Percentiles rank a stretch among this genome's conserved stretches.
Conservation (phyloP, 179 eudicot genomes). For the Silene noctiflora region DNA sequence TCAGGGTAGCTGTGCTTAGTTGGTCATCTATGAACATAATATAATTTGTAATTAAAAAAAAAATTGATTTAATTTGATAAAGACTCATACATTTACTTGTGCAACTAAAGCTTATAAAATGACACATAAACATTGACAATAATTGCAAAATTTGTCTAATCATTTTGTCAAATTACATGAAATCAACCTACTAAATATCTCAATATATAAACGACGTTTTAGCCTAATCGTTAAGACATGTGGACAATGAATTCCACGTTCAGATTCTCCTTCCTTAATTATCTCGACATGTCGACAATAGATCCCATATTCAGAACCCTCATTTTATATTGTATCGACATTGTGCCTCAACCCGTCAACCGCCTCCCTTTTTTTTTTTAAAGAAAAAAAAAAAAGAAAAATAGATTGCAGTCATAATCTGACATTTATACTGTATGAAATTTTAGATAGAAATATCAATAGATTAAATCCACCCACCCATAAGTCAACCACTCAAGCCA, state of each 20-base stretch:
- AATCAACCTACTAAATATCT: background rate
- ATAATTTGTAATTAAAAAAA: background rate
- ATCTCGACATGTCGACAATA: no score
- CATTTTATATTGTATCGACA: no score
- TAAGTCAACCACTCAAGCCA: background rate
- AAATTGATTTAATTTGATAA: slow-evolving; percentile 1
- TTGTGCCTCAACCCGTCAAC: no score
- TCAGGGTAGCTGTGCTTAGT: slow-evolving; percentile 27
- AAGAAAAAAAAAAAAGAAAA: no score
- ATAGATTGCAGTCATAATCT: background rate
- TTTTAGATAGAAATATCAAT: background rate
- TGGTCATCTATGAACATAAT: slow-evolving; percentile 15
- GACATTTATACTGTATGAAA: background rate
- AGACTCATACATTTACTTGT: slow-evolving; percentile 11
- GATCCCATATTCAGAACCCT: no score
- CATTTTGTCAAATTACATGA: no score
- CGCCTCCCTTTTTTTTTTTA: no score
- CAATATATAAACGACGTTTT: no score
- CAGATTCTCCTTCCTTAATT: no score
- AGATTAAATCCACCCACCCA: background rate
- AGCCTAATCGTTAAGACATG: no score
- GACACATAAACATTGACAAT: background rate
- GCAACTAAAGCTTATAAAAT: background rate
- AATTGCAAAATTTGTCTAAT: no score
- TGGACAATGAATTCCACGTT: no score